Conservation (phyloP, 2,329 filamentous ascomycete species). For the Fusarium sp. region DNA sequence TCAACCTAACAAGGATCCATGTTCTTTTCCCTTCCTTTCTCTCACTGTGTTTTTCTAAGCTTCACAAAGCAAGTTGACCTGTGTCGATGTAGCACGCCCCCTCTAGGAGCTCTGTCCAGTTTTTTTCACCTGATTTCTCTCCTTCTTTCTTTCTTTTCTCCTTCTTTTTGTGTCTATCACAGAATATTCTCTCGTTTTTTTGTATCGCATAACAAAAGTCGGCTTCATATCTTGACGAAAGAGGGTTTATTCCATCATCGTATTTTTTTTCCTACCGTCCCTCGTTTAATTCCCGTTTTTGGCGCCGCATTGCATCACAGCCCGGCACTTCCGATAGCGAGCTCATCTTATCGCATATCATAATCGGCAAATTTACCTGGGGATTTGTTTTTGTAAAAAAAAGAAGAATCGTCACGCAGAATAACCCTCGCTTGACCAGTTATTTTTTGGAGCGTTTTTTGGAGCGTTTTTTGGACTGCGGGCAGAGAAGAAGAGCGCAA, state of each 20-base stretch:
- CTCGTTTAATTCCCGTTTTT: constrained; percentile 32
- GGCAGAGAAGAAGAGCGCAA: neutral
- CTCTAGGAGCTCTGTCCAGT: neutral
- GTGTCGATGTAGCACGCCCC: neutral
- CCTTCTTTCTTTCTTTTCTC: neutral
- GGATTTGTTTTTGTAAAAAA: constrained; percentile 4
- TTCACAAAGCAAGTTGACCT: neutral
- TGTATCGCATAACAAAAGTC: neutral
- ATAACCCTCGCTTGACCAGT: neutral
- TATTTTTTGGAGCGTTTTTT: neutral
- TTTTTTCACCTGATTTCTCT: constrained; percentile 8
- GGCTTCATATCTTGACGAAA: neutral
- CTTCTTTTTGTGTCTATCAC: neutral
- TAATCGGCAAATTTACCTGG: neutral
- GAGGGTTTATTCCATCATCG: constrained; percentile 8
- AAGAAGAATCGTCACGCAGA: neutral
- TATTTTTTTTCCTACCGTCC: constrained; percentile 8
- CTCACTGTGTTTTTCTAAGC: constrained; percentile 7
- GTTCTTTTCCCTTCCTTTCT: constrained; percentile 2
- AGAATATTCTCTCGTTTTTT: constrained; percentile 31
- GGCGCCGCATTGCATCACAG: constrained; percentile 18
- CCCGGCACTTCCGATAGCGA: constrained; percentile 32
- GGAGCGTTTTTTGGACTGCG: neutral
- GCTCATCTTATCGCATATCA: constrained; percentile 24
- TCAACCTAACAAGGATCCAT: constrained; percentile 23